These are phyloP conservation scores for Cicer pinnatifidum DNA, from an alignment of 306 rosid genomes.

Conservation along the genomic window DNA sequence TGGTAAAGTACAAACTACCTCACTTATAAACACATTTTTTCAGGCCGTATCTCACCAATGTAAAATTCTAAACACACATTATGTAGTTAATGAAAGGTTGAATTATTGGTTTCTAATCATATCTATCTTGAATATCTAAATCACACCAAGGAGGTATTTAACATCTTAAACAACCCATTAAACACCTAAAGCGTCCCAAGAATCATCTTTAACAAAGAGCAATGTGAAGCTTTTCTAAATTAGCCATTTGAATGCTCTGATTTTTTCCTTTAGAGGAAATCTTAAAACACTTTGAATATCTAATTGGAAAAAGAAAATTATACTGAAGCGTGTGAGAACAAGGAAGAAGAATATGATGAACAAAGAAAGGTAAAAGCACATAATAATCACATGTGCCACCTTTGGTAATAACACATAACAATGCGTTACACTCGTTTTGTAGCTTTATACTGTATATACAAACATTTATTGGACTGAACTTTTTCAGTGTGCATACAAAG, in stretches of 20 bases:
- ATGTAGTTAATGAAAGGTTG: slow-evolving; percentile 15
- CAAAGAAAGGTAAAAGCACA: neutral
- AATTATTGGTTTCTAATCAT: neutral
- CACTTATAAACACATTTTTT: too few relatives aligned
- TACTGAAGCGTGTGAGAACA: neutral
- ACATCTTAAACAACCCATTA: too few relatives aligned
- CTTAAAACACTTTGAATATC: neutral
- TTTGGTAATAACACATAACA: neutral
- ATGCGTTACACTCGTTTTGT: neutral
- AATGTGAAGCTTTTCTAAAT: neutral
- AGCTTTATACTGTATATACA: neutral
- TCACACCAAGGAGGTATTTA: too few relatives aligned
- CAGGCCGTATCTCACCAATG: too few relatives aligned
- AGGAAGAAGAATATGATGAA: neutral
- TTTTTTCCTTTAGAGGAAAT: neutral
- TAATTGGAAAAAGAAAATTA: neutral
- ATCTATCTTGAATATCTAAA: too few relatives aligned
- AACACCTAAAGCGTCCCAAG: neutral
- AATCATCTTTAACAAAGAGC: neutral
- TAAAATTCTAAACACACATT: neutral
- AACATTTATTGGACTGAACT: neutral
- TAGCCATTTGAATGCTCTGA: neutral
- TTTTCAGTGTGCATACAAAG: neutral
- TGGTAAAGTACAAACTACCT: too few relatives aligned
- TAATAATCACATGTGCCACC: neutral